A percentile compares a stretch with the other conserved stretches of the same genome.
Conservation (phyloP, 495 filamentous ascomycete genomes). For the Hypoxylon lienhwacheense region DNA sequence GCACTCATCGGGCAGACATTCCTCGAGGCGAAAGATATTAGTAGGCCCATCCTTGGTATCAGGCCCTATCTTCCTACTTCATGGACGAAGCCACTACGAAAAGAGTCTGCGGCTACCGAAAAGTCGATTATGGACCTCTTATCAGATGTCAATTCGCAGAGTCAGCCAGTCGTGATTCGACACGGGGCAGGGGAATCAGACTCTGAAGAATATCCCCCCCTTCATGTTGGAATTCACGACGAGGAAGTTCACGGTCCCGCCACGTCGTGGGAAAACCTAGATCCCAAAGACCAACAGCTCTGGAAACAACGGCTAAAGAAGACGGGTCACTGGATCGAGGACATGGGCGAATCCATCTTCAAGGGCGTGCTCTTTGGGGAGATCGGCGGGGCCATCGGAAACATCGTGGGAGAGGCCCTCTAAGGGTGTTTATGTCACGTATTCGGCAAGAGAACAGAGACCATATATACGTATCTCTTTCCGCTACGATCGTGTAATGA, state of each 20-base stretch:
- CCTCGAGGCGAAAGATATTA: constrained; percentile 65
- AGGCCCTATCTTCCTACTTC: constrained; percentile 31
- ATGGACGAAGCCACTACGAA: constrained; percentile 35
- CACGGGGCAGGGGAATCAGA: constrained; percentile 29
- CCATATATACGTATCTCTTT: not conserved
- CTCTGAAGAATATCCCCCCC: constrained; percentile 26
- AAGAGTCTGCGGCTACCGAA: constrained; percentile 18
- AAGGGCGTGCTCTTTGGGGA: constrained; percentile 75
- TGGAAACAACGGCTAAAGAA: constrained; percentile 72
- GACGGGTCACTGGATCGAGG: constrained; percentile 72
- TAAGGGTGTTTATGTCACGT: constrained; percentile 10
- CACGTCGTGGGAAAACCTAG: constrained; percentile 68
- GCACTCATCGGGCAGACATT: constrained; percentile 65
- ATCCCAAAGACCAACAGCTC: constrained; percentile 54
- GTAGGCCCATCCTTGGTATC: constrained; percentile 57
- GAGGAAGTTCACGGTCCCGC: constrained; percentile 48
- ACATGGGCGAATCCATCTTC: constrained; percentile 72
- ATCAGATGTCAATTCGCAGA: constrained; percentile 20
- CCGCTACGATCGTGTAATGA: not conserved
- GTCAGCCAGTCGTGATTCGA: constrained; percentile 33
- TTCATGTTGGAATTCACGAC: constrained; percentile 48
- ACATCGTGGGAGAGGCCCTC: constrained; percentile 46
- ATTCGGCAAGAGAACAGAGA: constrained; percentile 8
- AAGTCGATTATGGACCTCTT: constrained; percentile 37
- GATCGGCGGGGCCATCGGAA: constrained; percentile 59